Evolutionary conservation across 176 grass and related monocot species (phyloP).

Genomic region (Olyra latifolia): DNA sequence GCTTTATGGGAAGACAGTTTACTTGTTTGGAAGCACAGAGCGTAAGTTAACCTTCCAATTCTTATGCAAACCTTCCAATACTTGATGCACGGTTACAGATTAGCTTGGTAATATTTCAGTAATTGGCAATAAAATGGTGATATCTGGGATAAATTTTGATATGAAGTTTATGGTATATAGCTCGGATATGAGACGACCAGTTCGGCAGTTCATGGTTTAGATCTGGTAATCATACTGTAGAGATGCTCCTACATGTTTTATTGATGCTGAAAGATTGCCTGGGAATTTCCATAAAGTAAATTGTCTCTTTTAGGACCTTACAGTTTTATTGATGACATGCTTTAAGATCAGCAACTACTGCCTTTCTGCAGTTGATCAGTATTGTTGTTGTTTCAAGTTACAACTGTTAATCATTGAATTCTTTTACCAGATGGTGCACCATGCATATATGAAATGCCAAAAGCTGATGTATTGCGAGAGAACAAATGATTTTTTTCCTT

Average conservation of each 20-base stretch:
- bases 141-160: neutral
- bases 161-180: neutral
- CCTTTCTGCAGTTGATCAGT: neutral
- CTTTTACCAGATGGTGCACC: neutral
- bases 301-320: neutral
- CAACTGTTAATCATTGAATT: neutral
- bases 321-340: neutral
- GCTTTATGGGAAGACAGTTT: slow-evolving; percentile 81
- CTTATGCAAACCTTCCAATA: neutral
- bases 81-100: neutral
- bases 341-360: neutral
- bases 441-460: neutral
- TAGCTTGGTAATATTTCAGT: neutral
- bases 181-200: neutral
- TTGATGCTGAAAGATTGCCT: neutral
- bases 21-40: slow-evolving; percentile 88
- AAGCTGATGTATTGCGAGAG: neutral
- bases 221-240: slow-evolving; percentile 6
- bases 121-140: neutral
- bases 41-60: slow-evolving; percentile 37
- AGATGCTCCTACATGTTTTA: neutral
- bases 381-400: neutral
- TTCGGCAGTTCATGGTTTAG: slow-evolving; percentile 1
- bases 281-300: neutral
- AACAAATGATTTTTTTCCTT: neutral